Base-by-base conservation (phyloP, 140 eudicot genomes). In the Bidens hawaiensis region DNA sequence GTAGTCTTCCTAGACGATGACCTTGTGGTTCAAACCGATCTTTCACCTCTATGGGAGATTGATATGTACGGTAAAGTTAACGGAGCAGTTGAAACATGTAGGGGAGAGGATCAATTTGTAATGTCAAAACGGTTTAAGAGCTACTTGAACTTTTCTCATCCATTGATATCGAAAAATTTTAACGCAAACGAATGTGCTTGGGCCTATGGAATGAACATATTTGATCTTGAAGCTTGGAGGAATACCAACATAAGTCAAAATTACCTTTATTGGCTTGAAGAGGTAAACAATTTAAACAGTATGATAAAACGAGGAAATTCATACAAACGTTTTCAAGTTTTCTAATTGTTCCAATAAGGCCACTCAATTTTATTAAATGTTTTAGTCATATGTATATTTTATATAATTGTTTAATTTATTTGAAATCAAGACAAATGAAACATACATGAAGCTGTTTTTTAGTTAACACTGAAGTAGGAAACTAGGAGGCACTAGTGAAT, bases 201-300 rank as follows among this genome's bases (percentile, higher is more conserved):
- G 98, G 98, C 97, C 21, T 90, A 87, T 71, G 96, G 97, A 57
- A 90, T 90, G 97, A 91, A 91, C 83, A 69, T 87, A 50, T 91
- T 91, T 56, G 96, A 87, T 73, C 84, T 87, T 51, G 80, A 91
- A 66, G 85, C 94, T 55, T 91, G 96, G 98, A 84, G 96, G 61
- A 87, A 66, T 48, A 84, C 96, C 73, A 85, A 80, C 65, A 87
- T 91, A 61, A 91, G 86, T 72, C 81, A 84, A 8, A 82, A 88
- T 65, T 91, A 91, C 75, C 85, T 84, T 73, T 57, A 82, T 60
- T 91, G 98, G 98, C 82, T 91, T 31, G 78, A 87, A 68, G 70
- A 87, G 86, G 98, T 84, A 87, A 73, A 7, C 10, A 7, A 70
- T 38, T 65, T 41, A 16, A 60, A 41, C 22, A 28, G 19, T n/a